phyloP scores from a whole-genome alignment of 2,329 filamentous ascomycete genomes.

The Fusarium coffeatum region DNA sequence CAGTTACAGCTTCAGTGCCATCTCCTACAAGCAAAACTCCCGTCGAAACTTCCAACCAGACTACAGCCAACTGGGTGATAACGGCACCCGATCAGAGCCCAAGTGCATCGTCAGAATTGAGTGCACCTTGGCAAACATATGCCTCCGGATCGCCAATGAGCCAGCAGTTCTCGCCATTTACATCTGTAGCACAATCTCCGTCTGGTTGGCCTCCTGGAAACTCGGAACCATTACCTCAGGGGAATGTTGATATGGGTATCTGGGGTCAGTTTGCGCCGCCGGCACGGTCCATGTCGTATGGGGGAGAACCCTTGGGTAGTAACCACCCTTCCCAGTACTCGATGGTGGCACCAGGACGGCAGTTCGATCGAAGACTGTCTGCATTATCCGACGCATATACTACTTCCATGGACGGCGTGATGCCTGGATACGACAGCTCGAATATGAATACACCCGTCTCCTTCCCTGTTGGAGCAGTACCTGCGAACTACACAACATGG shows the following conservation, averaged over 20 bases:
- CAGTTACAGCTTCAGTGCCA: constrained; percentile 19
- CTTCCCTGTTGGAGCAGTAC: constrained; percentile 54
- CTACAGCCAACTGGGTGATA: constrained; percentile 58
- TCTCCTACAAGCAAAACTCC: constrained; percentile 20
- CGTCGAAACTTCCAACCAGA: constrained; percentile 52
- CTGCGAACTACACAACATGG: constrained; percentile 58
- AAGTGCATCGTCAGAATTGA: constrained; percentile 58
- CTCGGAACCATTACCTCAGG: constrained; percentile 55
- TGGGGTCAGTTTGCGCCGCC: constrained; percentile 59
- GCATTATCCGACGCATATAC: constrained; percentile 59
- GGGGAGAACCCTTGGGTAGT: constrained; percentile 54
- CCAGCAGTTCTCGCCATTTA: constrained; percentile 63
- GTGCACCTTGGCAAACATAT: constrained; percentile 62
- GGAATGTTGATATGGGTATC: constrained; percentile 53
- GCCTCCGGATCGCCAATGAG: constrained; percentile 63
- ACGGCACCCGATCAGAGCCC: constrained; percentile 55
- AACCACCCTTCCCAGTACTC: constrained; percentile 55
- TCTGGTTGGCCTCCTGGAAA: constrained; percentile 56
- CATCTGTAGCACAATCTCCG: constrained; percentile 54
- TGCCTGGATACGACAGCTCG: constrained; percentile 53
- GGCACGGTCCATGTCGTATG: constrained; percentile 61
- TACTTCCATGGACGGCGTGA: constrained; percentile 53
- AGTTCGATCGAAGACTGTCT: constrained; percentile 59
- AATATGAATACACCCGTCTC: constrained; percentile 47
- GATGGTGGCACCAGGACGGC: constrained; percentile 53